Conservation (phyloP, 495 filamentous ascomycete genomes). For the Penicillium canescens region DNA sequence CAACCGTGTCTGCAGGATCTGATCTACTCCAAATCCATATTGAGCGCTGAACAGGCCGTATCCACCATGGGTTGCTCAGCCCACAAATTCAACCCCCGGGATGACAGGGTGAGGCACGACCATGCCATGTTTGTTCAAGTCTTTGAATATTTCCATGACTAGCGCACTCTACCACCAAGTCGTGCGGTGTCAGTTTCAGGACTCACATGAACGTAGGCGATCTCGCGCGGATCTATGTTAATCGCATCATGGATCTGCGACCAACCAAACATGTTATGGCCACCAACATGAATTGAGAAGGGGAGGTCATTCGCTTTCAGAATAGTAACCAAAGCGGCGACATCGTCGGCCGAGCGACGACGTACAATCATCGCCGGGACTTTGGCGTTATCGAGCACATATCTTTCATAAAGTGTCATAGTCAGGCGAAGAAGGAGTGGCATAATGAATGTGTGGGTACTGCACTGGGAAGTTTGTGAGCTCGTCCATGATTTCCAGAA, state of each 20-base stretch:
- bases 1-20: slow-evolving; percentile 38
- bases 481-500: slow-evolving; percentile 4
- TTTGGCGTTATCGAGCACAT: slow-evolving; percentile 10
- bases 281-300: slow-evolving; percentile 37
- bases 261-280: slow-evolving; percentile 35
- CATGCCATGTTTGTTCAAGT: slow-evolving; percentile 8
- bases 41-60: slow-evolving; percentile 34
- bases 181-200: slow-evolving; percentile 22
- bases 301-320: slow-evolving; percentile 18
- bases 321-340: slow-evolving; percentile 27
- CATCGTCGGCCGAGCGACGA: slow-evolving; percentile 33
- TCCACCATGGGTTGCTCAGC: slow-evolving; percentile 40
- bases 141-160: slow-evolving; percentile 6
- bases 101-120: slow-evolving; percentile 8
- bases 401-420: slow-evolving; percentile 8
- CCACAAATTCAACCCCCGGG: slow-evolving; percentile 32
- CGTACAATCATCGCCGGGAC: slow-evolving; percentile 21
- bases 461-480: slow-evolving; percentile 11
- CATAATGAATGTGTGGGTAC: slow-evolving; percentile 12
- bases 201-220: slow-evolving; percentile 30
- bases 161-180: slow-evolving; percentile 38
- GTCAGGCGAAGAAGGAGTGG: slow-evolving; percentile 6
- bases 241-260: slow-evolving; percentile 24
- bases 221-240: slow-evolving; percentile 40
- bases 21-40: slow-evolving; percentile 39